These are phyloP conservation scores for Neospermospora avenae DNA, from an alignment of 2,329 filamentous ascomycete genomes.

Conservation along the genomic window DNA sequence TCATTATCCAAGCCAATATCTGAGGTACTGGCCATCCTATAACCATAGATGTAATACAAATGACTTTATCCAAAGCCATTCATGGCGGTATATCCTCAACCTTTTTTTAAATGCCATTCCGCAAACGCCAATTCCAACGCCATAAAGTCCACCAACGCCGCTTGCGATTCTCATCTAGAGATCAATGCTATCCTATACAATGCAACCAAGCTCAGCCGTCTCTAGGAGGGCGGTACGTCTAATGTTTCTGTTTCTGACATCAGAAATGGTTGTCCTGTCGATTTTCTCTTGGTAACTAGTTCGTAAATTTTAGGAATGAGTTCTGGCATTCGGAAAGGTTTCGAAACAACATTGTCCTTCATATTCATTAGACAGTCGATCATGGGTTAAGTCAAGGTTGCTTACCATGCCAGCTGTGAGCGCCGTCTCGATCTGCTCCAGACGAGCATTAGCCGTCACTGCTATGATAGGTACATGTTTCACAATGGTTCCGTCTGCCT, in stretches of 20 bases:
- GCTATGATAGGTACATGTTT: constrained; percentile 73
- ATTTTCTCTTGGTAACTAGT: constrained; percentile 22
- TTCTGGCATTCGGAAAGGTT: constrained; percentile 75
- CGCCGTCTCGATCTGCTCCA: constrained; percentile 69
- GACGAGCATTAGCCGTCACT: constrained; percentile 78
- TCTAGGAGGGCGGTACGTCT: neutral
- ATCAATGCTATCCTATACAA: neutral
- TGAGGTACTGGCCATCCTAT: too few relatives aligned
- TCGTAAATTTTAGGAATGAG: constrained; percentile 65
- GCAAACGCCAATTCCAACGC: neutral
- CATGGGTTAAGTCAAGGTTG: constrained; percentile 18
- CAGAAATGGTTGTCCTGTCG: neutral
- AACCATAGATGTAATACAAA: neutral
- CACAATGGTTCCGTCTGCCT: constrained; percentile 57
- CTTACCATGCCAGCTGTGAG: constrained; percentile 70
- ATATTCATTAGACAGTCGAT: constrained; percentile 21
- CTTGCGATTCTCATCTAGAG: neutral
- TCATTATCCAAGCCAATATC: too few relatives aligned
- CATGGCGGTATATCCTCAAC: neutral
- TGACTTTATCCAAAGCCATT: neutral
- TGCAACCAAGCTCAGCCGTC: neutral
- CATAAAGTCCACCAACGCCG: neutral
- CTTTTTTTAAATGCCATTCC: neutral
- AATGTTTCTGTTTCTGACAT: neutral
- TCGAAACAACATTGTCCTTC: constrained; percentile 72